Evolutionary conservation across 192 early-diverging fungal genomes (phyloP).

Genomic region (Obelidium mucronatum): DNA sequence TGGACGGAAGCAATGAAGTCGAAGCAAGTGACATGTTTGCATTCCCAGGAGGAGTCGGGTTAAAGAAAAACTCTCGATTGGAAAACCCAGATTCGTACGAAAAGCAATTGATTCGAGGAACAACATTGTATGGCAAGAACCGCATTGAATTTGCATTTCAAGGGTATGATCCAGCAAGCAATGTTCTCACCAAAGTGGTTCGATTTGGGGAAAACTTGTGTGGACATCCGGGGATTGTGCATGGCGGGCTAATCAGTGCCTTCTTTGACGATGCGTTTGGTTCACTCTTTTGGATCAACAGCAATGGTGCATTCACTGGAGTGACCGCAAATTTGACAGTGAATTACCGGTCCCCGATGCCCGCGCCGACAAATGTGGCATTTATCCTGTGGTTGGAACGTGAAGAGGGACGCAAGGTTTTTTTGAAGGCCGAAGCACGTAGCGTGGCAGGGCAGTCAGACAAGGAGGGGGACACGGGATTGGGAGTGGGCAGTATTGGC

Average conservation of each 20-base stretch:
- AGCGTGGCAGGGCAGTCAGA: background rate
- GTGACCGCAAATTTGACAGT: slow-evolving; percentile 38
- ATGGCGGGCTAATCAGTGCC: slow-evolving; percentile 30
- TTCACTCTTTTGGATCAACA: slow-evolving; percentile 10
- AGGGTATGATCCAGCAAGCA: background rate
- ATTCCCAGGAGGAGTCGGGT: background rate
- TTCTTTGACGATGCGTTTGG: slow-evolving; percentile 43
- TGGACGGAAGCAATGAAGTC: background rate
- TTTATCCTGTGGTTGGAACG: slow-evolving; percentile 32
- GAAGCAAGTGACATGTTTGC: background rate
- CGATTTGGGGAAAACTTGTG: slow-evolving; percentile 16
- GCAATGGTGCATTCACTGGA: background rate
- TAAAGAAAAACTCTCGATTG: background rate
- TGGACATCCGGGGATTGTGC: slow-evolving; percentile 35
- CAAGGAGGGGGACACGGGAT: background rate
- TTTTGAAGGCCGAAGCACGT: slow-evolving; percentile 19
- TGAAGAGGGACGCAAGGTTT: slow-evolving; percentile 34
- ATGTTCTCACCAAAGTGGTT: slow-evolving; percentile 15
- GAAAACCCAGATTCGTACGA: background rate
- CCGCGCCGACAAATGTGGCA: slow-evolving; percentile 10
- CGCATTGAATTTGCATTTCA: slow-evolving; percentile 32
- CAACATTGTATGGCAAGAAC: slow-evolving; percentile 14
- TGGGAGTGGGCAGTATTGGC: background rate
- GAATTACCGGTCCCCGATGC: slow-evolving; percentile 35
- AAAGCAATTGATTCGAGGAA: background rate